Evolutionary conservation across 306 rosid genomes (phyloP).

Genomic region (Chamaecrista fasciculata): DNA sequence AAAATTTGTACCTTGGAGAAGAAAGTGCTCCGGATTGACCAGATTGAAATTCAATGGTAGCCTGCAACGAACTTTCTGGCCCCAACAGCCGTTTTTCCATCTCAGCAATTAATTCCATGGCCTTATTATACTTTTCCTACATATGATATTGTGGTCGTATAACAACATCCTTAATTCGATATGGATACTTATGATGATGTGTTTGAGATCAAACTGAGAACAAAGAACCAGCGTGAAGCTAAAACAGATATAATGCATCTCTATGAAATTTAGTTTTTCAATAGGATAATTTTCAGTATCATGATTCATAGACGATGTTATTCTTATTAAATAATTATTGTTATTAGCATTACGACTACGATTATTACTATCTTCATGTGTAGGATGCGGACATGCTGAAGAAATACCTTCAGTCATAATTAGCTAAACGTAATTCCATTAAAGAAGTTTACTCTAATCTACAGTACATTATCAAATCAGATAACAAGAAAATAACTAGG

Average conservation of each 20-base stretch:
- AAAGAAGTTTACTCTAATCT: background rate
- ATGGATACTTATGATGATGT: slow-evolving; percentile 7
- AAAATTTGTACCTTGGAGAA: slow-evolving; percentile 68
- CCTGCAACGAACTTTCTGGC: slow-evolving; percentile 91
- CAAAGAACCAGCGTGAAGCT: background rate
- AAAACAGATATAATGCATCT: background rate
- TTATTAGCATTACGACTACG: background rate
- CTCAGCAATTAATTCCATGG: slow-evolving; percentile 62
- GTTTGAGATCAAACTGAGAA: slow-evolving; percentile 22
- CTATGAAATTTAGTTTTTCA: slow-evolving; percentile 3
- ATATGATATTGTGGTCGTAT: slow-evolving; percentile 23
- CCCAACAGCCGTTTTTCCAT: slow-evolving; percentile 76
- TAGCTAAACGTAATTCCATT: background rate
- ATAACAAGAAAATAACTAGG: slow-evolving; percentile 23
- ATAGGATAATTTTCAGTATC: slow-evolving; percentile 4
- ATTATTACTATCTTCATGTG: background rate
- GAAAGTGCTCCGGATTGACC: slow-evolving; percentile 75
- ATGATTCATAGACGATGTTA: background rate
- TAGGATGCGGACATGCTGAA: background rate
- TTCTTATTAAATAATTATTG: background rate
- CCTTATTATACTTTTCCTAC: slow-evolving; percentile 90
- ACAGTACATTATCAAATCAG: background rate
- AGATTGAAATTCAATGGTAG: slow-evolving; percentile 86
- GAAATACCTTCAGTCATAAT: background rate
- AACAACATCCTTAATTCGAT: background rate